Conservation (phyloP, 108 stramenopile species). For the Schizochytrium sp. region DNA sequence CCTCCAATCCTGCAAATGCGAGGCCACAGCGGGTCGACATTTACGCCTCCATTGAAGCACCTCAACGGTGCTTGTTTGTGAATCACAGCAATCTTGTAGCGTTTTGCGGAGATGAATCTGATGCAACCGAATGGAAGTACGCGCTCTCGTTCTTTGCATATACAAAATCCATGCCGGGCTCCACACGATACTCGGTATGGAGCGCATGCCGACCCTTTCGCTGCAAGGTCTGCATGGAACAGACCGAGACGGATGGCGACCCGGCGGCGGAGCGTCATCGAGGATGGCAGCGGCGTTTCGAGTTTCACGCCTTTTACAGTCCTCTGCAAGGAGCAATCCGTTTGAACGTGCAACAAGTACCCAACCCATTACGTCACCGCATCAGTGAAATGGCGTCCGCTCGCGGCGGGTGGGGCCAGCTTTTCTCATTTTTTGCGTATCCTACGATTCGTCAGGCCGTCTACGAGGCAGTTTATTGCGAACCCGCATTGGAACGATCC, state of each 20-base stretch:
- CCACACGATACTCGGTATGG: not conserved
- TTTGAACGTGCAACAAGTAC: not conserved
- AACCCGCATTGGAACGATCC: not conserved
- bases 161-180: not conserved
- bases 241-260: not conserved
- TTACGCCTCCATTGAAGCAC: not conserved
- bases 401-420: not conserved
- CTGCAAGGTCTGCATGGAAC: not conserved
- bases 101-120: not conserved
- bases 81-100: not conserved
- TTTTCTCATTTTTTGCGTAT: slow-evolving; percentile 5
- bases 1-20: not conserved
- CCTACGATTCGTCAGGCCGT: not conserved
- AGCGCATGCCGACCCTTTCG: not conserved
- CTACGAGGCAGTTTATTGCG: not conserved
- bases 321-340: not conserved
- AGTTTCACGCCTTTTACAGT: not conserved
- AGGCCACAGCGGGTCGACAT: not conserved
- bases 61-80: not conserved
- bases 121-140: not conserved
- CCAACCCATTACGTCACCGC: not conserved
- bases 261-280: not conserved
- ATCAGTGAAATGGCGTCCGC: not conserved
- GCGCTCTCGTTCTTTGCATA: not conserved
- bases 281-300: not conserved